Percentiles rank a stretch among this genome's conserved stretches.
phyloP scores from a whole-genome alignment of 2,329 filamentous ascomycete species.

The Botryosphaeria dothidea region DNA sequence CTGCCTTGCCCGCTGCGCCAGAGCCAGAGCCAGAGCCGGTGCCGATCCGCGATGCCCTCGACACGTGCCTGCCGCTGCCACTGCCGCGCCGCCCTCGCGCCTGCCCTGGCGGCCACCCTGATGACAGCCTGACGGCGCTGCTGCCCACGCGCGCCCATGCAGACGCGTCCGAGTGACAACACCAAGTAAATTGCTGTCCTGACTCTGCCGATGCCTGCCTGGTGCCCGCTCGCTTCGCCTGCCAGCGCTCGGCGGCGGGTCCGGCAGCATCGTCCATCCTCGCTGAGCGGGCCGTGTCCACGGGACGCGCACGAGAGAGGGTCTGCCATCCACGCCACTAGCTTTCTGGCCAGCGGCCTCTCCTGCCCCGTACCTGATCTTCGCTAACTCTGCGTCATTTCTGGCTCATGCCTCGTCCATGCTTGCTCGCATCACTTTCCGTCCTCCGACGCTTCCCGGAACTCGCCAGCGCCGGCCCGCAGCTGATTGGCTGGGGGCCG shows the following conservation, averaged over 20 bases:
- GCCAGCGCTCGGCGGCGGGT: not conserved
- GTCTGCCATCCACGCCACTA: not conserved
- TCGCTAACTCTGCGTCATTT: constrained; percentile 1
- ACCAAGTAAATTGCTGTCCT: too few species aligned
- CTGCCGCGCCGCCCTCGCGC: too few species aligned
- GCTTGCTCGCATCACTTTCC: constrained; percentile 10
- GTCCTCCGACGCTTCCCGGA: not conserved
- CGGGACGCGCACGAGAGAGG: not conserved
- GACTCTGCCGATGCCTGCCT: too few species aligned
- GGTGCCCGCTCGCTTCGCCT: too few species aligned
- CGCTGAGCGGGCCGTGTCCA: not conserved
- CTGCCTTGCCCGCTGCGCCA: constrained; percentile 2
- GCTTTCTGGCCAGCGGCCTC: not conserved
- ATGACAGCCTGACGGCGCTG: too few species aligned
- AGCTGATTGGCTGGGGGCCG: not conserved
- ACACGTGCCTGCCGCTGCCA: not conserved
- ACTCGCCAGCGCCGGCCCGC: not conserved
- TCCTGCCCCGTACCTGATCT: not conserved
- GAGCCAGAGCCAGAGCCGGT: too few species aligned
- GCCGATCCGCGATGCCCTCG: constrained; percentile 6
- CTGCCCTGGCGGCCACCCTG: too few species aligned
- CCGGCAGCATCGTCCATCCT: not conserved
- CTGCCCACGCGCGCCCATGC: too few species aligned
- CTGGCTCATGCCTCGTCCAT: constrained; percentile 3
- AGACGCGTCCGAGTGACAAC: not conserved